A percentile compares a stretch with the other conserved stretches of the same genome.
phyloP scores from a whole-genome alignment of 2,329 filamentous ascomycete genomes.

The Zasmidium angulare region DNA sequence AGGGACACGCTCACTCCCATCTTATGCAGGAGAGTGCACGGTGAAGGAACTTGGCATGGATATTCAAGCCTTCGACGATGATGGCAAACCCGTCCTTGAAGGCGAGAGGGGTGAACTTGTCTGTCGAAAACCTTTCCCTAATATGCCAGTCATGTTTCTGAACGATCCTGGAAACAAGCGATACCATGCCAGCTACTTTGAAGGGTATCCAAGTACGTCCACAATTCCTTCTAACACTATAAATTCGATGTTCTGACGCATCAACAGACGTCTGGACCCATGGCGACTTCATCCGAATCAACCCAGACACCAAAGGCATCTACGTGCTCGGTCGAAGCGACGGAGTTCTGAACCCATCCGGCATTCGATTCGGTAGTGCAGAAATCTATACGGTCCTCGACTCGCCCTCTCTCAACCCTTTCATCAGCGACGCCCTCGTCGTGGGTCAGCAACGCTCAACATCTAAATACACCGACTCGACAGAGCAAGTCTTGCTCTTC shows the following conservation, averaged over 20 bases:
- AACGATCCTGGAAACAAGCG: conserved; percentile 37
- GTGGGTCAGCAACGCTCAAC: conserved; percentile 69
- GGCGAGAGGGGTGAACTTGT: conserved; percentile 74
- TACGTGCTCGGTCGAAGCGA: conserved; percentile 64
- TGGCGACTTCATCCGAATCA: conserved; percentile 71
- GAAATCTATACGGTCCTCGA: conserved; percentile 76
- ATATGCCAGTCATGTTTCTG: conserved; percentile 59
- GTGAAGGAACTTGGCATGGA: conserved; percentile 53
- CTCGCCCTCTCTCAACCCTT: conserved; percentile 55
- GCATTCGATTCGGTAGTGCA: conserved; percentile 72
- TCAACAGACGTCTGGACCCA: conserved; percentile 70
- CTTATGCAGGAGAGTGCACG: conserved; percentile 59
- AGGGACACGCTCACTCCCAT: conserved; percentile 66
- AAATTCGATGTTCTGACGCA: no score
- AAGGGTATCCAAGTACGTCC: conserved; percentile 18
- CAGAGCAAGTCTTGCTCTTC: conserved; percentile 59
- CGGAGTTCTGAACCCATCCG: conserved; percentile 74
- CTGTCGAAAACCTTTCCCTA: conserved; percentile 66
- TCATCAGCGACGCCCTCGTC: conserved; percentile 68
- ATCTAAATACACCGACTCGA: conserved; percentile 39
- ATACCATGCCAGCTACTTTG: conserved; percentile 45
- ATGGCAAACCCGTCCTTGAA: conserved; percentile 52
- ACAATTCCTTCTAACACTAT: no score
- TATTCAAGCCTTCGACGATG: conserved; percentile 58
- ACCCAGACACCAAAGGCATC: conserved; percentile 64